Percentiles rank a stretch among this genome's conserved stretches.
These are phyloP conservation scores for Puccinellia tenuiflora DNA, from an alignment of 176 grass and related monocot genomes.

Conservation along the genomic window DNA sequence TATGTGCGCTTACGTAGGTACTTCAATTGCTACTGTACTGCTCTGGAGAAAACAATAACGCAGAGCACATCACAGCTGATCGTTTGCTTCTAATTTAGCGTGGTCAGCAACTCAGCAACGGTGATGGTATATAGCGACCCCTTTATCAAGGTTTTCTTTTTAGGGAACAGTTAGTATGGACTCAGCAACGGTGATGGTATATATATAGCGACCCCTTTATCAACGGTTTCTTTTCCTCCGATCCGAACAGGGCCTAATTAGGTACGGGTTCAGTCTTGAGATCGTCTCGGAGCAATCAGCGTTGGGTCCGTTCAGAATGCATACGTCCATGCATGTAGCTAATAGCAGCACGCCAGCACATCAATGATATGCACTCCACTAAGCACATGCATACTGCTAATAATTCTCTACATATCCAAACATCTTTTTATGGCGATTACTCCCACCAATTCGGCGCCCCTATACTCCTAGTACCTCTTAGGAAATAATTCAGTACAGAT, in stretches of 20 bases:
- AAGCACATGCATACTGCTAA: neutral
- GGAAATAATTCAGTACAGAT: neutral
- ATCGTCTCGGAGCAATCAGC: neutral
- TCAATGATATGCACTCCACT: neutral
- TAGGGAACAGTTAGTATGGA: neutral
- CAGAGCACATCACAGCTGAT: neutral
- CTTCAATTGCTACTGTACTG: neutral
- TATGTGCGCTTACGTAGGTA: conserved; percentile 20
- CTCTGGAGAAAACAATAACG: neutral
- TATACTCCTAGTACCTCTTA: neutral
- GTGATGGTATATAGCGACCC: neutral
- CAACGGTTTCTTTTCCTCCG: too few species aligned
- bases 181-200: too few species aligned
- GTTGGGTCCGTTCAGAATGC: neutral
- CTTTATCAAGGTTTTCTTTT: neutral
- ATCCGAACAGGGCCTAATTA: too few species aligned
- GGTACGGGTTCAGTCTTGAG: neutral
- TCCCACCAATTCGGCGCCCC: neutral
- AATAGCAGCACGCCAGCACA: neutral
- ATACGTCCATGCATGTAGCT: neutral
- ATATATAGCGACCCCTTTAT: too few species aligned
- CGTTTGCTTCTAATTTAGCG: neutral
- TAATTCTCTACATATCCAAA: neutral
- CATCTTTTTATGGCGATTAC: too few species aligned
- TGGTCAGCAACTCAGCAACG: neutral